A percentile compares a stretch with the other conserved stretches of the same genome.
phyloP scores from a whole-genome alignment of 2,329 filamentous ascomycete genomes.

The Hymenoscyphus infarciens region DNA sequence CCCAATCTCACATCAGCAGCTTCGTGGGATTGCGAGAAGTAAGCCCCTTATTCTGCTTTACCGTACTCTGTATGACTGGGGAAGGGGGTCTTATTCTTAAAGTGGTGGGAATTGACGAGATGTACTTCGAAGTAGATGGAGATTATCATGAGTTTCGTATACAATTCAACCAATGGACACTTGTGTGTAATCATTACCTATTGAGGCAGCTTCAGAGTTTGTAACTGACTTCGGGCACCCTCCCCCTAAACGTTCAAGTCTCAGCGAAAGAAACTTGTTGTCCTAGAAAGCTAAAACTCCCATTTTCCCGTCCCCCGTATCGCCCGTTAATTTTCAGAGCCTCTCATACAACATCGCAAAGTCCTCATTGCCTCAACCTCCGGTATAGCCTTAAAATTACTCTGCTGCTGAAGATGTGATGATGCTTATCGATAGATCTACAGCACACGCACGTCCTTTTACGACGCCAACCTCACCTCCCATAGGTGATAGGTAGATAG shows the following conservation, averaged over 20 bases:
- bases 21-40: not conserved
- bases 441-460: not conserved
- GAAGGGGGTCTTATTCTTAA: not conserved
- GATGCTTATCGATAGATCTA: constrained; percentile 4
- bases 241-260: no score
- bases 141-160: no score
- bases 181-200: no score
- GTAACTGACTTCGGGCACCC: no score
- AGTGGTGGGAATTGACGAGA: not conserved
- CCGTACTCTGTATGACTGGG: not conserved
- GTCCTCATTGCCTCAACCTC: not conserved
- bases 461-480: not conserved
- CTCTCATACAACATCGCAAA: no score
- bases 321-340: no score
- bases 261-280: no score
- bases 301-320: no score
- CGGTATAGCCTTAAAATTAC: not conserved
- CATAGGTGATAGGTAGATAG: not conserved
- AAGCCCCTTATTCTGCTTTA: constrained; percentile 1
- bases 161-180: no score
- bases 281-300: no score
- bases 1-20: not conserved
- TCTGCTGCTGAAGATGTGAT: not conserved
- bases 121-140: not conserved
- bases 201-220: no score